A percentile compares a stretch with the other conserved stretches of the same genome.
These are phyloP conservation scores for Calocybe gangraenosa DNA, from an alignment of 768 basidiomycete species.

Conservation along the genomic window DNA sequence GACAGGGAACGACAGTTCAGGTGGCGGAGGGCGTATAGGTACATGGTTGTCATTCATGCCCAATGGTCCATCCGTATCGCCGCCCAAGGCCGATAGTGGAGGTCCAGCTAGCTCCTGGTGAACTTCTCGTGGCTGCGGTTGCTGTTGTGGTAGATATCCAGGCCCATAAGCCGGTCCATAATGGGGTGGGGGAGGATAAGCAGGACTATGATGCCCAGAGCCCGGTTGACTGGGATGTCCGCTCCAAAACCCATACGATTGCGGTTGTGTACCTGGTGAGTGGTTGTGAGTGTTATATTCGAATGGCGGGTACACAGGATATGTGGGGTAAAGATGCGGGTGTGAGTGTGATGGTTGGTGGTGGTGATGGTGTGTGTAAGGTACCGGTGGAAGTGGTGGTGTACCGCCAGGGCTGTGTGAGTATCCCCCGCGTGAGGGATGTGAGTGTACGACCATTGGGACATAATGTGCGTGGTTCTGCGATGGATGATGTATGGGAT, in stretches of 20 bases:
- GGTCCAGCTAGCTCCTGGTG: background rate
- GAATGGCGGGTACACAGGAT: conserved; percentile 14
- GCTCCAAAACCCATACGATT: conserved; percentile 37
- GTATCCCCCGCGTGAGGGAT: background rate
- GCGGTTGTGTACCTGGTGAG: conserved; percentile 24
- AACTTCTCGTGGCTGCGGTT: background rate
- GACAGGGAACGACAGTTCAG: conserved; percentile 29
- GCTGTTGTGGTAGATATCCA: conserved; percentile 12
- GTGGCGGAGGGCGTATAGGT: conserved; percentile 15
- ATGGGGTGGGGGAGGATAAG: conserved; percentile 15
- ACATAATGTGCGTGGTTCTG: background rate
- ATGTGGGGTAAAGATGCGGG: background rate
- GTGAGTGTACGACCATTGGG: background rate
- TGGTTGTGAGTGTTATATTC: conserved; percentile 17
- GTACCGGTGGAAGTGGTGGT: background rate
- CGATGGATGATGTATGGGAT: background rate
- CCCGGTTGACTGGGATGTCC: conserved; percentile 18
- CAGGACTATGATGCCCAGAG: conserved; percentile 22
- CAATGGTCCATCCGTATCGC: no score
- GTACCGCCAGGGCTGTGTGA: conserved; percentile 3
- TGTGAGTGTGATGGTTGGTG: background rate
- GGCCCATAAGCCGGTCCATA: conserved; percentile 9
- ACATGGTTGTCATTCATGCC: background rate
- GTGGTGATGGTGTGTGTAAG: background rate
- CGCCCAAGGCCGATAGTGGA: no score